These are phyloP conservation scores for Psilocybe mexicana DNA, from an alignment of 1,284 basidiomycete genomes.

Conservation along the genomic window DNA sequence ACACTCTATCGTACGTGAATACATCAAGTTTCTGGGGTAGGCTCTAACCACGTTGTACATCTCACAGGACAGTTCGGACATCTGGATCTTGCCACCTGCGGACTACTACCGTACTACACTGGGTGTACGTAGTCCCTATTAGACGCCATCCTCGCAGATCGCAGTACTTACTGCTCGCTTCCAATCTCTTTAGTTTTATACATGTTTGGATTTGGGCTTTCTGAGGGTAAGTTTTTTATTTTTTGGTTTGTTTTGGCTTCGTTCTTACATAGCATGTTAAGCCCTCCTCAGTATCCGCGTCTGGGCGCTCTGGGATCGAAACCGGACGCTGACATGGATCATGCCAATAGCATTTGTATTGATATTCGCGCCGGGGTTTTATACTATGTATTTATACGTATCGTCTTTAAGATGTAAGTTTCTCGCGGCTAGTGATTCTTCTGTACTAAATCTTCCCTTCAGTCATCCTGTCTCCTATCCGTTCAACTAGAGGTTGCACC, in stretches of 20 bases:
- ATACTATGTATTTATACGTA: conserved; percentile 5
- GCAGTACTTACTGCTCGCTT: too few relatives aligned
- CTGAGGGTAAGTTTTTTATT: conserved; percentile 1
- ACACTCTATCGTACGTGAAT: conserved; percentile 3
- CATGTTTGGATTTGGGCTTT: conserved; percentile 2
- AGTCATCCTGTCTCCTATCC: background rate
- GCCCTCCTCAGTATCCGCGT: conserved; percentile 6
- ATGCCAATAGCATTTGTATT: background rate
- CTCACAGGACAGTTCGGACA: background rate
- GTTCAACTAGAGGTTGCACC: background rate
- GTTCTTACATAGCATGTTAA: background rate
- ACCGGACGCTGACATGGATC: background rate
- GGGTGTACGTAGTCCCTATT: background rate
- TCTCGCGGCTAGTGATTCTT: background rate
- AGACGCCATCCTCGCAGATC: too few relatives aligned
- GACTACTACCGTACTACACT: background rate
- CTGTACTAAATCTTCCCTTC: too few relatives aligned
- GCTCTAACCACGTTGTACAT: background rate
- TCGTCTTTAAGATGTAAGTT: background rate
- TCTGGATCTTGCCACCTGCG: background rate
- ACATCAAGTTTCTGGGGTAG: background rate
- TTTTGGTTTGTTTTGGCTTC: background rate
- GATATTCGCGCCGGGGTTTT: background rate
- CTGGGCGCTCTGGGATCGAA: conserved; percentile 6
- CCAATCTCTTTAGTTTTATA: background rate